Percentiles rank a stretch among this genome's conserved stretches.
These are phyloP conservation scores for Nemophila menziesii DNA, from an alignment of 257 asterid genomes.

Conservation along the genomic window DNA sequence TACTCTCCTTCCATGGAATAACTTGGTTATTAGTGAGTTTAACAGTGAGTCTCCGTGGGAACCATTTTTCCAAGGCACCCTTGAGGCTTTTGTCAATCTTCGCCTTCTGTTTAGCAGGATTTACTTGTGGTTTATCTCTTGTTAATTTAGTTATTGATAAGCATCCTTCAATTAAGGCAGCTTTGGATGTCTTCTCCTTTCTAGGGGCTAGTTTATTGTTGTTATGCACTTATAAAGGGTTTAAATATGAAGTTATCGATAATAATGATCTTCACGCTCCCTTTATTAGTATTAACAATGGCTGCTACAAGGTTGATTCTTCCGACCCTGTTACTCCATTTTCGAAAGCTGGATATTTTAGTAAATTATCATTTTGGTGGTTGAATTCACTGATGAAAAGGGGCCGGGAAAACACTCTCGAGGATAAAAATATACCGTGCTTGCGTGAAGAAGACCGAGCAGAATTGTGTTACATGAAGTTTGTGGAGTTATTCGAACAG, in stretches of 20 bases:
- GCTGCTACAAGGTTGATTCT: conserved; percentile 4
- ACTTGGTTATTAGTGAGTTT: conserved; percentile 13
- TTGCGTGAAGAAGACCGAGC: conserved; percentile 2
- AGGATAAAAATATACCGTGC: conserved; percentile 8
- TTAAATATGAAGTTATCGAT: conserved; percentile 6
- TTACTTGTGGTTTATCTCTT: conserved; percentile 3
- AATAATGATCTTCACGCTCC: conserved; percentile 3
- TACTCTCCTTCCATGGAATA: conserved; percentile 9
- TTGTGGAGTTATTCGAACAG: conserved; percentile 21
- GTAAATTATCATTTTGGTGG: conserved; percentile 17
- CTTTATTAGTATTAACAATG: conserved; percentile 1
- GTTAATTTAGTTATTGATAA: background rate
- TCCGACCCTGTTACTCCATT: conserved; percentile 8
- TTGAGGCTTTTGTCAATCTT: conserved; percentile 4
- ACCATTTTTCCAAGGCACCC: conserved; percentile 28
- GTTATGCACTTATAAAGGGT: conserved; percentile 43
- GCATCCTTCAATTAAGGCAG: conserved; percentile 14
- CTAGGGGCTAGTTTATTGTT: conserved; percentile 56
- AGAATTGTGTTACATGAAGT: conserved; percentile 2
- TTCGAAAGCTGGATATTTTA: conserved; percentile 10
- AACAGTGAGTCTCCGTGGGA: conserved; percentile 38
- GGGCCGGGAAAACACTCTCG: conserved; percentile 7
- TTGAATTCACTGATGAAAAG: conserved; percentile 13
- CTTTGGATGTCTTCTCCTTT: conserved; percentile 35
- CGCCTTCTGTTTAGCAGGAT: conserved; percentile 5